A percentile compares a stretch with the other conserved stretches of the same genome.
phyloP scores from a whole-genome alignment of 805 yeast genomes.

The Saturnispora sekii region DNA sequence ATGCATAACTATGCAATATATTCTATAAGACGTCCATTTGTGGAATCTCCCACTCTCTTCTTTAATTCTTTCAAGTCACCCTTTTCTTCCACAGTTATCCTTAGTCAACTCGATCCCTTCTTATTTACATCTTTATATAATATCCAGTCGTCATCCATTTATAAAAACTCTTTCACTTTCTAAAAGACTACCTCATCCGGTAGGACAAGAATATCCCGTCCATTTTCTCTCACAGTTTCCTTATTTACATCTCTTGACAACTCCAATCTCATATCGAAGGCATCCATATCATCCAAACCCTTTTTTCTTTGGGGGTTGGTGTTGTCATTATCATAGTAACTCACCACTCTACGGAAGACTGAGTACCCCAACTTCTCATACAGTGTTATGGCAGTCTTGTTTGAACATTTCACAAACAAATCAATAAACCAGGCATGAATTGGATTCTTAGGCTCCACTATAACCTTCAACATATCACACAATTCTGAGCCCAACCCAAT shows the following conservation, averaged over 20 bases:
- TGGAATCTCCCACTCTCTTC: no score
- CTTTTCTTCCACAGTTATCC: no score
- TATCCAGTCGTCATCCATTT: no score
- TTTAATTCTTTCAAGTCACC: no score
- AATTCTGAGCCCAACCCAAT: slow-evolving; percentile 77
- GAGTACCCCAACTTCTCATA: slow-evolving; percentile 83
- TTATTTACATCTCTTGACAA: slow-evolving; percentile 45
- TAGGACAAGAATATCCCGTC: slow-evolving; percentile 46
- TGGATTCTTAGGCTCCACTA: slow-evolving; percentile 58
- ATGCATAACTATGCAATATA: no score
- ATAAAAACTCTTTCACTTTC: background rate
- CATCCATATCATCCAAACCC: slow-evolving; percentile 65
- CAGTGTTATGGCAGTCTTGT: slow-evolving; percentile 64
- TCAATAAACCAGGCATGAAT: slow-evolving; percentile 80
- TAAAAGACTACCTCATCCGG: slow-evolving; percentile 62
- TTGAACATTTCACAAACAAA: slow-evolving; percentile 83
- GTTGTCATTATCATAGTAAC: slow-evolving; percentile 54
- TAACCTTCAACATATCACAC: slow-evolving; percentile 61
- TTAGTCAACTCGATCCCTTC: no score
- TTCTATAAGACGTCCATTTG: no score
- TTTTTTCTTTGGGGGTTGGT: slow-evolving; percentile 28
- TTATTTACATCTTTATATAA: no score
- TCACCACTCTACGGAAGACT: slow-evolving; percentile 78
- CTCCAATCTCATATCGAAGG: slow-evolving; percentile 75
- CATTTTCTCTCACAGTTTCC: slow-evolving; percentile 50